These are phyloP conservation scores for Eremothecium sinecaudum DNA, from an alignment of 1,139 yeast genomes.

Conservation along the genomic window DNA sequence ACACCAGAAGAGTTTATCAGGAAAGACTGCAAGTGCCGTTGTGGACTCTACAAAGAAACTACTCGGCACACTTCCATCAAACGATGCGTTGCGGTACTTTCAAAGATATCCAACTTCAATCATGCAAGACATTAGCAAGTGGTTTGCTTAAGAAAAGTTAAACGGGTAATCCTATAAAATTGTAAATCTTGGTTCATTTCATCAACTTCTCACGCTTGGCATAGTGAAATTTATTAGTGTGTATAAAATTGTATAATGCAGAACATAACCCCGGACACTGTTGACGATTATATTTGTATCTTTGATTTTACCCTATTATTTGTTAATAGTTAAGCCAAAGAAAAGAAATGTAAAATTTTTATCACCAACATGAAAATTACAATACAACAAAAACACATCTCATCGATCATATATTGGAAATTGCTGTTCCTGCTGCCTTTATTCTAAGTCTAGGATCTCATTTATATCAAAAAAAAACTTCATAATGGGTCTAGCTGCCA, in stretches of 20 bases:
- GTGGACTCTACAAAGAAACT: conserved; percentile 50
- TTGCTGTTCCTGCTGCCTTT: too few species aligned
- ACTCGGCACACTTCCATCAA: conserved; percentile 40
- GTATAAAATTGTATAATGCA: conserved; percentile 4
- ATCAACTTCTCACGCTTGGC: neutral
- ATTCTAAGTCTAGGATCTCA: too few species aligned
- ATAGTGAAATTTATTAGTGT: too few species aligned
- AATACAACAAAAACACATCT: too few species aligned
- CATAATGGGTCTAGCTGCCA: conserved; percentile 81
- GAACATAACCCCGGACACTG: too few species aligned
- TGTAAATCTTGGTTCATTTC: neutral
- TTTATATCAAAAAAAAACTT: too few species aligned
- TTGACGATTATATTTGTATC: too few species aligned
- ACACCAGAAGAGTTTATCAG: conserved; percentile 55
- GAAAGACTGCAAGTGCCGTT: conserved; percentile 57
- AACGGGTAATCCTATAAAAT: neutral
- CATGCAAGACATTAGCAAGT: conserved; percentile 51
- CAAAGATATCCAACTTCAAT: conserved; percentile 55
- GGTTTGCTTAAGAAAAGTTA: conserved; percentile 39
- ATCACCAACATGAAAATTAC: too few species aligned
- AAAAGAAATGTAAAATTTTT: too few species aligned
- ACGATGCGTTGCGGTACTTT: conserved; percentile 56
- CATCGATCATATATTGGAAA: too few species aligned
- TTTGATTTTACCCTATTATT: too few species aligned
- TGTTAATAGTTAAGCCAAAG: too few species aligned